Percentiles rank a stretch among this genome's conserved stretches.
phyloP scores from a whole-genome alignment of 2,329 filamentous ascomycete genomes.

The Xylaria sp. region DNA sequence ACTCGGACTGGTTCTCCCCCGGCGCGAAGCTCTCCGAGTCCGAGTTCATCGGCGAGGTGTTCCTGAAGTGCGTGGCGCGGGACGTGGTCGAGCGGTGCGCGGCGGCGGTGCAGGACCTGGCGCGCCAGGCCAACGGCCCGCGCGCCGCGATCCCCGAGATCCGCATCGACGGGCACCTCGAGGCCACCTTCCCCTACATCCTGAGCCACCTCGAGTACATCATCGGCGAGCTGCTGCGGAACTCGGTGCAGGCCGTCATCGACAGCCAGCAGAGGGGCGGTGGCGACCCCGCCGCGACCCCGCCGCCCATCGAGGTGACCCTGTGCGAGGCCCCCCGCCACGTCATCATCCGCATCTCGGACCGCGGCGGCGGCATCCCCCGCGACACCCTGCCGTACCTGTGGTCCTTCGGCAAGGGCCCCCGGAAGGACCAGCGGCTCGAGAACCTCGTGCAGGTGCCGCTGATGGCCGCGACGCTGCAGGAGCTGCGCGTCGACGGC shows the following conservation, averaged over 20 bases:
- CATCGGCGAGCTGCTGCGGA: slow-evolving; percentile 89
- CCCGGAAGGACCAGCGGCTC: slow-evolving; percentile 75
- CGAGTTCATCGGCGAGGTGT: slow-evolving; percentile 94
- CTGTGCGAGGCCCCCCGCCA: slow-evolving; percentile 94
- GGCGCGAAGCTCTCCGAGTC: slow-evolving; percentile 71
- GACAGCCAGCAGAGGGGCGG: slow-evolving; percentile 62
- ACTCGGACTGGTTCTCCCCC: slow-evolving; percentile 86
- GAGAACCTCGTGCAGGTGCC: slow-evolving; percentile 86
- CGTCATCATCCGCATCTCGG: slow-evolving; percentile 94
- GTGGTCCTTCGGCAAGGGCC: slow-evolving; percentile 97
- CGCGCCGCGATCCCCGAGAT: slow-evolving; percentile 77
- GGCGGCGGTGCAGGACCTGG: slow-evolving; percentile 72
- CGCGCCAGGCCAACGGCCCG: slow-evolving; percentile 73
- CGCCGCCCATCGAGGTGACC: slow-evolving; percentile 88
- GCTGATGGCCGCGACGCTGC: slow-evolving; percentile 88
- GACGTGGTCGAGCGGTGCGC: slow-evolving; percentile 87
- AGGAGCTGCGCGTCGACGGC: slow-evolving; percentile 69
- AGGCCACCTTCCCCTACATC: slow-evolving; percentile 94
- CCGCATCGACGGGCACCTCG: slow-evolving; percentile 79
- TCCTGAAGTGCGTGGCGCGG: slow-evolving; percentile 87
- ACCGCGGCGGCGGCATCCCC: slow-evolving; percentile 90
- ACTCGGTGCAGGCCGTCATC: slow-evolving; percentile 90
- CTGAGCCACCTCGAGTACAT: slow-evolving; percentile 97
- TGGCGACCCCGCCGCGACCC: slow-evolving; percentile 42
- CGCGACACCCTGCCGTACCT: slow-evolving; percentile 83